phyloP scores from a whole-genome alignment of 768 basidiomycete genomes.

The Phylloporus sp. region DNA sequence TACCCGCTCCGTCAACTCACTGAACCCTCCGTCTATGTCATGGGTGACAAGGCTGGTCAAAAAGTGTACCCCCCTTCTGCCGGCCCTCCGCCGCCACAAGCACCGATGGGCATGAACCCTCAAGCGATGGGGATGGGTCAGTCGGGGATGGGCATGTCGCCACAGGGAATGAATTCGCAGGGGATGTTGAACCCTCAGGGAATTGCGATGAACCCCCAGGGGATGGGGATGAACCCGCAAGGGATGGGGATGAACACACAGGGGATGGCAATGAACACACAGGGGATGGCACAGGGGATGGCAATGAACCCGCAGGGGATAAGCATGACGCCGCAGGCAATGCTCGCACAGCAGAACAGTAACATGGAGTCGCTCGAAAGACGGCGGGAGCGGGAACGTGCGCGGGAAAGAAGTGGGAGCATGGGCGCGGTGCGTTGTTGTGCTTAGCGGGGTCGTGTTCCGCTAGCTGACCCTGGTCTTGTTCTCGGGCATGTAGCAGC shows the following conservation, averaged over 20 bases:
- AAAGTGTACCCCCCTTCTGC: constrained; percentile 45
- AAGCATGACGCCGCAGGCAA: constrained; percentile 46
- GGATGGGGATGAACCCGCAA: constrained; percentile 38
- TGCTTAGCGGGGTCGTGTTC: neutral
- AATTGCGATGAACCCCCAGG: constrained; percentile 23
- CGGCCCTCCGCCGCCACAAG: constrained; percentile 31
- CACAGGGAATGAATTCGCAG: constrained; percentile 25
- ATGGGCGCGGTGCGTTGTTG: constrained; percentile 36
- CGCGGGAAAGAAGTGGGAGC: constrained; percentile 43
- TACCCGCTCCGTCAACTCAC: constrained; percentile 68
- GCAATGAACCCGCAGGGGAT: constrained; percentile 23
- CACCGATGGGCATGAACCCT: constrained; percentile 24
- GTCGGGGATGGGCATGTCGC: constrained; percentile 22
- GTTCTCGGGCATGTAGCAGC: constrained; percentile 19
- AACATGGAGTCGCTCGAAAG: constrained; percentile 72
- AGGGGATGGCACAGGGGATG: constrained; percentile 23
- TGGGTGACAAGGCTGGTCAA: constrained; percentile 71
- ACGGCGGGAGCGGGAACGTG: constrained; percentile 55
- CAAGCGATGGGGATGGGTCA: constrained; percentile 25
- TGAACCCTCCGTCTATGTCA: constrained; percentile 65
- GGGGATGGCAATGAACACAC: constrained; percentile 24
- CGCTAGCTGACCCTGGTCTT: neutral
- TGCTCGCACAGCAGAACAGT: constrained; percentile 70
- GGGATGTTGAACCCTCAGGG: no score
- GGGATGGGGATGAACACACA: no score